These are phyloP conservation scores for Lecanicillium sp. DNA, from an alignment of 2,329 filamentous ascomycete species.

Conservation along the genomic window DNA sequence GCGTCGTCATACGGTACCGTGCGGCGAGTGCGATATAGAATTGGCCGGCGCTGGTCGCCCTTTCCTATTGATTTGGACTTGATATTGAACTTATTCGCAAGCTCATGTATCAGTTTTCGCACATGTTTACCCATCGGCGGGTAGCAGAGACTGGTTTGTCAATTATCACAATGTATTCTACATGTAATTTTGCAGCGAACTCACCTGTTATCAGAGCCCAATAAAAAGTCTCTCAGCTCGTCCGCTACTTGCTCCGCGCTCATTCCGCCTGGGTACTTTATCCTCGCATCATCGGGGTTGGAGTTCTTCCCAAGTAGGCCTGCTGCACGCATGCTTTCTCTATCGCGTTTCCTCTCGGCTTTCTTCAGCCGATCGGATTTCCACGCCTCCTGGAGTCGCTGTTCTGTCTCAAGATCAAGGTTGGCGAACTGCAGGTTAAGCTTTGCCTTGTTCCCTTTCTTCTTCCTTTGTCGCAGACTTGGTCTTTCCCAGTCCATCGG, in stretches of 20 bases:
- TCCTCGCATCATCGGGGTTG: slow-evolving; percentile 50
- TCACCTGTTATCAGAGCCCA: slow-evolving; percentile 54
- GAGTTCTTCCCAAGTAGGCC: slow-evolving; percentile 55
- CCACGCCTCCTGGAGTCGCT: slow-evolving; percentile 50
- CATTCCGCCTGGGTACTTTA: slow-evolving; percentile 69
- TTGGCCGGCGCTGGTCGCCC: slow-evolving; percentile 64
- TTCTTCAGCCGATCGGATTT: slow-evolving; percentile 64
- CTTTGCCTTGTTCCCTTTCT: slow-evolving; percentile 51
- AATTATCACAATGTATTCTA: too few species aligned
- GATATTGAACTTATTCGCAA: slow-evolving; percentile 66
- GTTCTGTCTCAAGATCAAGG: slow-evolving; percentile 60
- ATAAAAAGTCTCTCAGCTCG: slow-evolving; percentile 66
- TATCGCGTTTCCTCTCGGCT: slow-evolving; percentile 58
- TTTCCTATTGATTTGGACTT: slow-evolving; percentile 78
- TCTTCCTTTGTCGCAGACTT: slow-evolving; percentile 52
- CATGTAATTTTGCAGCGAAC: too few species aligned
- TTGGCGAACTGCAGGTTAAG: slow-evolving; percentile 36
- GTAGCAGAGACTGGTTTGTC: slow-evolving; percentile 43
- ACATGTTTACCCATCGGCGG: slow-evolving; percentile 77
- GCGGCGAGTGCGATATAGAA: slow-evolving; percentile 64
- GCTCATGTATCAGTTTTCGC: slow-evolving; percentile 70
- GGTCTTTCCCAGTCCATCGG: slow-evolving; percentile 75
- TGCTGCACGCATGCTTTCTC: slow-evolving; percentile 58
- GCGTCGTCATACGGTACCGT: slow-evolving; percentile 55
- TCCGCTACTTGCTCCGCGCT: slow-evolving; percentile 59